Conservation (phyloP, 129 eudicot genomes). For the Glebionis coronaria region DNA sequence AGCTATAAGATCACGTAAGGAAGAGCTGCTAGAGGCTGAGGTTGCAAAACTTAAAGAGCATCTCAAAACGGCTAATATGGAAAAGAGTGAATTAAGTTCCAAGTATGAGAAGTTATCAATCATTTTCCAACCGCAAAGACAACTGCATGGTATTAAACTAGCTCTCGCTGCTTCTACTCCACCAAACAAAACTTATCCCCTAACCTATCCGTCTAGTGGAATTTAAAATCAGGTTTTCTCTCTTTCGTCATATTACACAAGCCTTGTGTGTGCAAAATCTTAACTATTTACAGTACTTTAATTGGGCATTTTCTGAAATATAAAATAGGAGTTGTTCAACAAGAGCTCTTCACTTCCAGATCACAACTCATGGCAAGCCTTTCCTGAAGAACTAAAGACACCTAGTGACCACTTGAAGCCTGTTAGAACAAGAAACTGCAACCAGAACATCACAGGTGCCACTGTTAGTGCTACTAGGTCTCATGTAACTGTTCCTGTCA, state of each 20-base stretch:
- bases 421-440: conserved; percentile 50
- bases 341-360: conserved; percentile 52
- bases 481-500: not conserved
- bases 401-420: conserved; percentile 40
- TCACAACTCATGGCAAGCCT: conserved; percentile 64
- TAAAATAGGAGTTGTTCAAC: conserved; percentile 40
- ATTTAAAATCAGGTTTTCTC: conserved; percentile 38
- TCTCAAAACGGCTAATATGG: conserved; percentile 46
- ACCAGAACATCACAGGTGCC: conserved; percentile 35
- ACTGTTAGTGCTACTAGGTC: not conserved
- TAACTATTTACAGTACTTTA: not conserved
- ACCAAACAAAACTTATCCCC: conserved; percentile 34
- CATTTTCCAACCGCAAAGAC: conserved; percentile 78
- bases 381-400: conserved; percentile 40
- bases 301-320: conserved; percentile 24
- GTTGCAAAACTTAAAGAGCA: conserved; percentile 60
- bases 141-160: conserved; percentile 75
- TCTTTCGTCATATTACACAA: not conserved
- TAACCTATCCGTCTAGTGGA: conserved; percentile 30
- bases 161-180: conserved; percentile 60
- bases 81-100: conserved; percentile 65
- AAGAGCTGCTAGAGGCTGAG: conserved; percentile 53
- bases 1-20: conserved; percentile 14
- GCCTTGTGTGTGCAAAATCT: not conserved
- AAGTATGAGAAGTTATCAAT: conserved; percentile 74